Evolutionary conservation across 495 filamentous ascomycete genomes (phyloP).

Genomic region (Xylona heveae): DNA sequence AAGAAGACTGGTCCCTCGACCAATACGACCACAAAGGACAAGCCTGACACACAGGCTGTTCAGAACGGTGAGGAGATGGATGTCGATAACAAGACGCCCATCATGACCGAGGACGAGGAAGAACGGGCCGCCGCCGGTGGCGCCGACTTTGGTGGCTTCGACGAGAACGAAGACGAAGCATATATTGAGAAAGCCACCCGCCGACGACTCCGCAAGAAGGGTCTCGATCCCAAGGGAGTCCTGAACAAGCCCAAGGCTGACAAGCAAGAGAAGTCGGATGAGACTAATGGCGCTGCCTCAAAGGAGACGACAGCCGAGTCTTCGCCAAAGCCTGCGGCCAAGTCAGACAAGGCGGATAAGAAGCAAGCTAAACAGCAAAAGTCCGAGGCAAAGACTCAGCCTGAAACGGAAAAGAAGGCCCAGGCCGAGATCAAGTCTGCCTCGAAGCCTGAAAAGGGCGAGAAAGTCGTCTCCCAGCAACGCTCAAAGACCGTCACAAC

Average conservation of each 20-base stretch:
- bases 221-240: slow-evolving; percentile 35
- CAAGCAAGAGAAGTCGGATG: background rate
- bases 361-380: too few relatives aligned
- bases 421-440: too few relatives aligned
- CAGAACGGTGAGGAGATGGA: slow-evolving; percentile 12
- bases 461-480: too few relatives aligned
- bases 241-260: slow-evolving; percentile 16
- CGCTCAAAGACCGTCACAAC: too few relatives aligned
- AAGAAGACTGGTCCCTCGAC: slow-evolving; percentile 66
- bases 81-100: slow-evolving; percentile 27
- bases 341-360: too few relatives aligned
- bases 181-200: slow-evolving; percentile 37
- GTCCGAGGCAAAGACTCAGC: too few relatives aligned
- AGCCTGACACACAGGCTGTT: slow-evolving; percentile 10
- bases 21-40: slow-evolving; percentile 7
- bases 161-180: slow-evolving; percentile 35
- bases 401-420: too few relatives aligned
- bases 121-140: slow-evolving; percentile 15
- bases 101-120: slow-evolving; percentile 22
- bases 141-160: slow-evolving; percentile 40
- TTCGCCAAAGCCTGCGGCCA: too few relatives aligned
- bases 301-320: too few relatives aligned
- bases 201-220: slow-evolving; percentile 38
- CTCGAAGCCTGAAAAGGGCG: too few relatives aligned
- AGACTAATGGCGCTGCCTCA: too few relatives aligned